Base-by-base conservation (phyloP, 192 early-diverging fungal genomes). In the Ambispora gerdemannii region DNA sequence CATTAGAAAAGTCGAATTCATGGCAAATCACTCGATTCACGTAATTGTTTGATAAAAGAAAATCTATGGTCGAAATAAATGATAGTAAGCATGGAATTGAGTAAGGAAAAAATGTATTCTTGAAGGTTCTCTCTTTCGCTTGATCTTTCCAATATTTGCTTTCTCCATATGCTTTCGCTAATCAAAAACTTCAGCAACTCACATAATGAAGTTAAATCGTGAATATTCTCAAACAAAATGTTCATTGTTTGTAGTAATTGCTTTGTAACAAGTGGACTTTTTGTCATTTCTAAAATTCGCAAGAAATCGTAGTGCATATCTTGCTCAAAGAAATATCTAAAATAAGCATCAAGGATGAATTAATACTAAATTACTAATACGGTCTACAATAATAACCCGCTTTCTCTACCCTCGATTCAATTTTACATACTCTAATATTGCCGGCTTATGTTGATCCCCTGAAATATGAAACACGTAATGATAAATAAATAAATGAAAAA, bases 21-120 rank as follows among this genome's bases (percentile, higher is more conserved):
- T 83, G 74, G 7, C 73, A 72, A 31, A 92, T 89, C 4, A 92
- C 77, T 51, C 81, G 62, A 72, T 92, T 92, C 59, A 92, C 86
- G 76, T 88, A 89, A 76, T 90, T 90, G 71, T 88, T 88, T 31
- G 88, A 88, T 10, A 92, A 76, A 34, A 92, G 72, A 58, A 86
- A 82, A 43, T 88, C 82, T 74, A 81, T 47, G 24, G 76, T 33
- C 47, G 13, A 32, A 31, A 62, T 49, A 28, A 28, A 50, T 6
- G 38, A 38, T 30, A 19, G 64, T 32, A 49, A 22, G 56, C 50
- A 17, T n/a, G n/a, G n/a, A n/a, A n/a, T n/a, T n/a, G n/a, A n/a
- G n/a, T n/a, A n/a, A n/a, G n/a, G n/a, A n/a, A n/a, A n/a, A n/a
- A n/a, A n/a, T n/a, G n/a, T n/a, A n/a, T n/a, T n/a, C n/a, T n/a